Conservation (phyloP, 352 stramenopile genomes). For the Phytophthora fragariaefolia region DNA sequence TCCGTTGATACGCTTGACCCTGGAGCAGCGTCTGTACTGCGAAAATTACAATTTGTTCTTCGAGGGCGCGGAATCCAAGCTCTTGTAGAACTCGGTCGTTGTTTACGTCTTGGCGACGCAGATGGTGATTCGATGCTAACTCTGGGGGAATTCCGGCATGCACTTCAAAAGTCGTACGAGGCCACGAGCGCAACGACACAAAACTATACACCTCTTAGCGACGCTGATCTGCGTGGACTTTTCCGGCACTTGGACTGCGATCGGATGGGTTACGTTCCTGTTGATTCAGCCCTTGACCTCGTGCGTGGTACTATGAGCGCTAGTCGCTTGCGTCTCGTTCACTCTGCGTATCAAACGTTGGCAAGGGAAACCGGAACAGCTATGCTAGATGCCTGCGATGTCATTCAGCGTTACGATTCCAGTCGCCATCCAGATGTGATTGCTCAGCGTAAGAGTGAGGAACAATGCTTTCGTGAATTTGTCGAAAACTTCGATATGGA, state of each 20-base stretch:
- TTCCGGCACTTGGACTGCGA: conserved; percentile 86
- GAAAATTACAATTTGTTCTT: conserved; percentile 53
- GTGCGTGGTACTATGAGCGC: conserved; percentile 84
- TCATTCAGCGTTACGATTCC: conserved; percentile 74
- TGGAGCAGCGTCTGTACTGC: conserved; percentile 64
- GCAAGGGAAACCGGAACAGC: conserved; percentile 50
- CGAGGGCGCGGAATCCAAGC: conserved; percentile 58
- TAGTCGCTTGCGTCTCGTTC: conserved; percentile 70
- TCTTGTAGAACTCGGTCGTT: conserved; percentile 72
- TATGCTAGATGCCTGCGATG: conserved; percentile 62
- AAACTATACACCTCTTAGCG: conserved; percentile 48
- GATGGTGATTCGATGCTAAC: conserved; percentile 71
- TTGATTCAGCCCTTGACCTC: conserved; percentile 85
- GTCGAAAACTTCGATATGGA: conserved; percentile 79
- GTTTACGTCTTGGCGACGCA: conserved; percentile 73
- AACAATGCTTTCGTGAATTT: conserved; percentile 79
- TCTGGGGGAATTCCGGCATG: conserved; percentile 82
- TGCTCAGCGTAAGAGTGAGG: conserved; percentile 53
- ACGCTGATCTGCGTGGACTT: conserved; percentile 73
- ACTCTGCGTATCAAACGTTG: conserved; percentile 78
- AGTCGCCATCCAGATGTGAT: conserved; percentile 81
- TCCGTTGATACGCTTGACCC: conserved; percentile 47
- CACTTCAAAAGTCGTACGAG: conserved; percentile 53
- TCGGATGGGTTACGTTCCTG: conserved; percentile 65
- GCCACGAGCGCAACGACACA: conserved; percentile 21